Conservation (phyloP, 176 grass and related monocot species). For the Musa itinerans region DNA sequence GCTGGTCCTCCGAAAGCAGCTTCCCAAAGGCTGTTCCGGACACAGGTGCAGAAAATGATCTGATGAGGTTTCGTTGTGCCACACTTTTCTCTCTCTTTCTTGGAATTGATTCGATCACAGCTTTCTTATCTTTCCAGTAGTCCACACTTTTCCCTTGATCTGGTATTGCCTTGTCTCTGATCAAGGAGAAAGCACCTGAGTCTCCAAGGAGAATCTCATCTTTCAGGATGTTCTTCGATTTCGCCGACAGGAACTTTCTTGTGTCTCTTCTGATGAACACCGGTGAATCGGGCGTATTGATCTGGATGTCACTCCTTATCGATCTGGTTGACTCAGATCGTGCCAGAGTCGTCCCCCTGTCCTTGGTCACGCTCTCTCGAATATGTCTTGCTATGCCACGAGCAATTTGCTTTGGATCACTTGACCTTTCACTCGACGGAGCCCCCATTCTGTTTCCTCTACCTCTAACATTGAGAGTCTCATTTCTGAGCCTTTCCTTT, state of each 20-base stretch:
- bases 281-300: conserved; percentile 17
- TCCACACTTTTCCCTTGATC: conserved; percentile 18
- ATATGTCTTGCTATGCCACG: conserved; percentile 43
- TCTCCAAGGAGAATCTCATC: conserved; percentile 23
- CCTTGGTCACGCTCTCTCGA: conserved; percentile 40
- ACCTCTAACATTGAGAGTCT: conserved; percentile 12
- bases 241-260: conserved; percentile 21
- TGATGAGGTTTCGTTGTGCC: conserved; percentile 26
- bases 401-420: conserved; percentile 30
- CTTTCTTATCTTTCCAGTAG: conserved; percentile 23
- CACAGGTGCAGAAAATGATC: conserved; percentile 67
- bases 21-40: conserved; percentile 25
- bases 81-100: conserved; percentile 6
- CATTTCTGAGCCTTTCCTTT: conserved; percentile 35
- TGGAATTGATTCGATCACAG: conserved; percentile 2
- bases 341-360: conserved; percentile 29
- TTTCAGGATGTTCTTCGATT: conserved; percentile 32
- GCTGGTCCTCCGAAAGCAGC: conserved; percentile 30
- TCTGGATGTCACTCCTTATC: conserved; percentile 7
- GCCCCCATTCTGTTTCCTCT: conserved; percentile 14
- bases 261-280: conserved; percentile 32
- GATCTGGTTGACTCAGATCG: conserved; percentile 43
- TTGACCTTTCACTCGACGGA: conserved; percentile 11
- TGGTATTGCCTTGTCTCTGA: conserved; percentile 22
- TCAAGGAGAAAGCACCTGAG: conserved; percentile 3